A percentile compares a stretch with the other conserved stretches of the same genome.
Evolutionary conservation across 352 stramenopile species (phyloP).

Genomic region (Plasmopara viticola): DNA sequence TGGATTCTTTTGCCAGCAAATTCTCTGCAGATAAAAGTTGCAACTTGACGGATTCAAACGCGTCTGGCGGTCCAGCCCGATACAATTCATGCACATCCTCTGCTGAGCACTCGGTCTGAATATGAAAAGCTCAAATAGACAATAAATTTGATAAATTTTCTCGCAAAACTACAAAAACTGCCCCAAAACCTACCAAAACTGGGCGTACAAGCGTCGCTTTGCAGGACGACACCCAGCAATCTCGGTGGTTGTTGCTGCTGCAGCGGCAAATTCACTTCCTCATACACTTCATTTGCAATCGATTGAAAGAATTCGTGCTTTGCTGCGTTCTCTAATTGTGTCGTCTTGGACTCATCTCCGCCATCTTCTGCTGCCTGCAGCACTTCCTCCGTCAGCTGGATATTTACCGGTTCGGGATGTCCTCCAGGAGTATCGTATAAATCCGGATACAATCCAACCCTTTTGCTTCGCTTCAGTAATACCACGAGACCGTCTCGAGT

Average conservation of each 20-base stretch:
- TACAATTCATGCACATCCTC: conserved; percentile 39
- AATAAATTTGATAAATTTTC: background rate
- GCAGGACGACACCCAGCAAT: conserved; percentile 66
- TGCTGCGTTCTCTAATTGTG: conserved; percentile 24
- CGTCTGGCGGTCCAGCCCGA: conserved; percentile 32
- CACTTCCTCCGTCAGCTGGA: conserved; percentile 27
- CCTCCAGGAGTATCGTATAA: conserved; percentile 73
- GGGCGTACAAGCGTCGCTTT: conserved; percentile 61
- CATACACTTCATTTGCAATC: conserved; percentile 65
- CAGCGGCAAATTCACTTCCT: conserved; percentile 65
- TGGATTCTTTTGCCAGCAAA: conserved; percentile 22
- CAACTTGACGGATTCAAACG: conserved; percentile 57
- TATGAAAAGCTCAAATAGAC: conserved; percentile 42
- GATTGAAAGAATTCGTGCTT: conserved; percentile 58
- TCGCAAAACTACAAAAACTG: background rate
- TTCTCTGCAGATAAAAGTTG: conserved; percentile 31
- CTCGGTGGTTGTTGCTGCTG: conserved; percentile 35
- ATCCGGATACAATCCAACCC: conserved; percentile 66
- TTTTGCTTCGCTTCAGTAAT: conserved; percentile 58
- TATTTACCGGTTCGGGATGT: conserved; percentile 58
- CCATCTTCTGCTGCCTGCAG: conserved; percentile 20
- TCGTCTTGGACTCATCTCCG: conserved; percentile 3
- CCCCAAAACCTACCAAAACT: conserved; percentile 56
- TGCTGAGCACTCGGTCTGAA: conserved; percentile 34
- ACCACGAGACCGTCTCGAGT: conserved; percentile 52